Conservation (phyloP, 768 basidiomycete genomes). For the Tricholoma bakamatsutake region DNA sequence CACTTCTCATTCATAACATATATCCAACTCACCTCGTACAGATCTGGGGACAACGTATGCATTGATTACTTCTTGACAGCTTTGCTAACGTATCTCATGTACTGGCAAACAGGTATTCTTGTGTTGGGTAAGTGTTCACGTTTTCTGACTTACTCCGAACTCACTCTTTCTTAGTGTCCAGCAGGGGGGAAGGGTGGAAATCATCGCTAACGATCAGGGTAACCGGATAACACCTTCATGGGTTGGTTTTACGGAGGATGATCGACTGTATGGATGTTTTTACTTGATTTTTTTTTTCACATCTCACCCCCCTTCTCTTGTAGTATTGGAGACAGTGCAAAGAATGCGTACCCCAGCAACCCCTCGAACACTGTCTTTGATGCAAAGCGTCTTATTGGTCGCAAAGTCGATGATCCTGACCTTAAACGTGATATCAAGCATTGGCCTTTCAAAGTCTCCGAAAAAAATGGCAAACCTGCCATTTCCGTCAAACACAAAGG, state of each 20-base stretch:
- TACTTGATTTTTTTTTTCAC: not conserved
- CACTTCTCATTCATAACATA: not conserved
- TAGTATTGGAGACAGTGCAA: constrained; percentile 90
- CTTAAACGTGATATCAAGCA: constrained; percentile 82
- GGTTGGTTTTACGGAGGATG: constrained; percentile 77
- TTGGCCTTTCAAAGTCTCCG: constrained; percentile 83
- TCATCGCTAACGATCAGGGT: constrained; percentile 86
- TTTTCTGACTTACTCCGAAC: not conserved
- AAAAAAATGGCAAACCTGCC: constrained; percentile 75
- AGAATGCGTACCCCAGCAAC: constrained; percentile 92
- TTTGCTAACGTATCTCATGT: constrained; percentile 20
- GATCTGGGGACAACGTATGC: constrained; percentile 89
- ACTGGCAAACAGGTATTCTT: constrained; percentile 66
- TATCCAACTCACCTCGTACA: constrained; percentile 21
- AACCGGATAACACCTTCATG: constrained; percentile 88
- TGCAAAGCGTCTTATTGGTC: constrained; percentile 93
- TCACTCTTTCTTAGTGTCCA: constrained; percentile 50
- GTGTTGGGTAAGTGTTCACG: constrained; percentile 71
- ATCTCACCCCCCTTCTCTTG: constrained; percentile 14
- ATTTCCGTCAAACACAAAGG: constrained; percentile 77
- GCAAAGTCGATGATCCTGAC: constrained; percentile 75
- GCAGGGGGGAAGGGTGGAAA: constrained; percentile 81
- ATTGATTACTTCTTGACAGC: not conserved
- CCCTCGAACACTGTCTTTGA: constrained; percentile 94
- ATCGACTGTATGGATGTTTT: constrained; percentile 48